Percentiles rank a stretch among this genome's conserved stretches.
Evolutionary conservation across 1,284 basidiomycete genomes (phyloP).

Genomic region (Gymnopus androsaceus): DNA sequence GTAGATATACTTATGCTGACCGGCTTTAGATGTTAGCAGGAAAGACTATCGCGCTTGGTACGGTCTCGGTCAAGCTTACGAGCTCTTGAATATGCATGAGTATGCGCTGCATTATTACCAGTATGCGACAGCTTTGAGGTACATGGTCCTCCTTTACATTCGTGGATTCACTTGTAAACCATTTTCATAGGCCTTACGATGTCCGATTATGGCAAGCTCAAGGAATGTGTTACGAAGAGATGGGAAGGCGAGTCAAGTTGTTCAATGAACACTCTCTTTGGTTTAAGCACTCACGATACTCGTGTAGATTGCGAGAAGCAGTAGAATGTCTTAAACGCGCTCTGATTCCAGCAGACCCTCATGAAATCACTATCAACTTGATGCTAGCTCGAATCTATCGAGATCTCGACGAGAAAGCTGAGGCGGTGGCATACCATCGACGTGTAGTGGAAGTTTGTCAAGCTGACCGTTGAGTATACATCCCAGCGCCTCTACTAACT

Average conservation of each 20-base stretch:
- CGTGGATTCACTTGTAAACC: background rate
- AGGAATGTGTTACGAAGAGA: slow-evolving; percentile 91
- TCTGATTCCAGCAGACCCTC: slow-evolving; percentile 79
- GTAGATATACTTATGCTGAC: background rate
- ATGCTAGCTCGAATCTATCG: slow-evolving; percentile 80
- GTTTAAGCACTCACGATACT: background rate
- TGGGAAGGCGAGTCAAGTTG: slow-evolving; percentile 62
- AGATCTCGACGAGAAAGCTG: slow-evolving; percentile 61
- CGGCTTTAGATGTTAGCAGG: slow-evolving; percentile 79
- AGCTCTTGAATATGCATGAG: slow-evolving; percentile 93
- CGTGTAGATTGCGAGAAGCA: slow-evolving; percentile 74
- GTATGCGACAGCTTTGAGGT: slow-evolving; percentile 90
- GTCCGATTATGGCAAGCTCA: slow-evolving; percentile 95
- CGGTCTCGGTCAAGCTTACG: slow-evolving; percentile 97
- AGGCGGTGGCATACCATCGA: slow-evolving; percentile 73
- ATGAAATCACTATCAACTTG: slow-evolving; percentile 75
- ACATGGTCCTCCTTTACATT: slow-evolving; percentile 26
- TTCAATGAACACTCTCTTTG: background rate
- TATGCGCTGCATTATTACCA: slow-evolving; percentile 98
- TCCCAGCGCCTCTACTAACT: slow-evolving; percentile 13
- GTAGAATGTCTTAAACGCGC: slow-evolving; percentile 89
- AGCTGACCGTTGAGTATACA: slow-evolving; percentile 43
- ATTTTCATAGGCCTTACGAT: slow-evolving; percentile 81
- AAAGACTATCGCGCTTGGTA: slow-evolving; percentile 99
- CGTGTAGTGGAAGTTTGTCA: slow-evolving; percentile 77